A percentile compares a stretch with the other conserved stretches of the same genome.
Conservation (phyloP, 306 rosid genomes). For the Albizia julibrissin region DNA sequence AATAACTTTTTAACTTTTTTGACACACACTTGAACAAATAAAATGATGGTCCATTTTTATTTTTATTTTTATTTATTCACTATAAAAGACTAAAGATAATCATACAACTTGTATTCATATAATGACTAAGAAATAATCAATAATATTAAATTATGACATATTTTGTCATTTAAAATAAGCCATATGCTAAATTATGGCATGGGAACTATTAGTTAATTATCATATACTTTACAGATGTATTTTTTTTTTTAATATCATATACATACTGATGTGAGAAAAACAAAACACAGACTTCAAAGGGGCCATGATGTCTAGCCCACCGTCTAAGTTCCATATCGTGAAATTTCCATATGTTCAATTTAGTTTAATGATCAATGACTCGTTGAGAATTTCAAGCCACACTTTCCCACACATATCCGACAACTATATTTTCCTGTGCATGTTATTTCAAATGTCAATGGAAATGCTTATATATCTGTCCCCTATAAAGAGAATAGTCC, state of each 20-base stretch:
- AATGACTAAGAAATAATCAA: not conserved
- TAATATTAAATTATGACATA: too few species aligned
- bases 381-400: not conserved
- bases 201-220: too few species aligned
- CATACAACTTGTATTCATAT: too few species aligned
- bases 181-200: not conserved
- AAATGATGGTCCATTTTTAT: not conserved
- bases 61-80: too few species aligned
- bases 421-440: constrained; percentile 43
- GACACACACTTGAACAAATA: not conserved
- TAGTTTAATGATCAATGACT: not conserved
- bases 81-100: not conserved
- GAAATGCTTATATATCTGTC: not conserved
- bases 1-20: too few species aligned
- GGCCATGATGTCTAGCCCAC: not conserved
- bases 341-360: not conserved
- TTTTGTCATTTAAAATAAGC: too few species aligned
- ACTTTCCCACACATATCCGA: constrained; percentile 17
- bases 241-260: too few species aligned
- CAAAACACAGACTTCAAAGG: not conserved
- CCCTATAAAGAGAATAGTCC: not conserved
- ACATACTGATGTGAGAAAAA: too few species aligned
- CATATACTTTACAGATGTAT: too few species aligned
- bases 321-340: not conserved
- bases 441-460: constrained; percentile 31